phyloP scores from a whole-genome alignment of 73 alveolate species.

The Paramecium biaurelia region DNA sequence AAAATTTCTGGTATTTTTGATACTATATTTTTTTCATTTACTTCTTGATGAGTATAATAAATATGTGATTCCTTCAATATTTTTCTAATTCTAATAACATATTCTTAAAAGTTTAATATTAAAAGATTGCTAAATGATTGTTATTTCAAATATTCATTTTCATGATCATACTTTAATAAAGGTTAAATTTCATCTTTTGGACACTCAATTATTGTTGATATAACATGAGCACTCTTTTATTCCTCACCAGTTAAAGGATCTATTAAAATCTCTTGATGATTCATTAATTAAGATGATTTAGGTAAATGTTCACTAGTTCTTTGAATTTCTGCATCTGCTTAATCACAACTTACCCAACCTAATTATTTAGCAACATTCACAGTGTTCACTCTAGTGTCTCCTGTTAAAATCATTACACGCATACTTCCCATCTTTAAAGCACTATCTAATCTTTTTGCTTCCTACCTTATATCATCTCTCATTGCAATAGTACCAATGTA shows the following conservation, averaged over 20 bases:
- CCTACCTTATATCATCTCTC: slow-evolving; percentile 40
- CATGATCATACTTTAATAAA: not conserved
- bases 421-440: not conserved
- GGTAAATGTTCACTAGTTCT: slow-evolving; percentile 50
- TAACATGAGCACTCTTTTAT: not conserved
- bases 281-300: not conserved
- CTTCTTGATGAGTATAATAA: not conserved
- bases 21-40: slow-evolving; percentile 27
- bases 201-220: not conserved
- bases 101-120: slow-evolving; percentile 14
- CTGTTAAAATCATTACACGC: slow-evolving; percentile 1
- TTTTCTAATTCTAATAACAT: slow-evolving; percentile 36
- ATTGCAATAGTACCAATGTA: slow-evolving; percentile 32
- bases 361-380: slow-evolving; percentile 22
- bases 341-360: slow-evolving; percentile 20
- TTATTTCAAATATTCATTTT: not conserved
- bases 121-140: not conserved
- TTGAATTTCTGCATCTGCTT: slow-evolving; percentile 39
- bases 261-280: not conserved
- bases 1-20: not conserved
- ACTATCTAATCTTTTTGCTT: slow-evolving; percentile 21
- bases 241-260: not conserved
- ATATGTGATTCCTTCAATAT: not conserved
- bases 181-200: not conserved
- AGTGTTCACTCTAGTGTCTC: slow-evolving; percentile 41